Percentiles rank a stretch among this genome's conserved stretches.
Evolutionary conservation across 257 asterid genomes (phyloP).

Genomic region (Fraxinus anomala): DNA sequence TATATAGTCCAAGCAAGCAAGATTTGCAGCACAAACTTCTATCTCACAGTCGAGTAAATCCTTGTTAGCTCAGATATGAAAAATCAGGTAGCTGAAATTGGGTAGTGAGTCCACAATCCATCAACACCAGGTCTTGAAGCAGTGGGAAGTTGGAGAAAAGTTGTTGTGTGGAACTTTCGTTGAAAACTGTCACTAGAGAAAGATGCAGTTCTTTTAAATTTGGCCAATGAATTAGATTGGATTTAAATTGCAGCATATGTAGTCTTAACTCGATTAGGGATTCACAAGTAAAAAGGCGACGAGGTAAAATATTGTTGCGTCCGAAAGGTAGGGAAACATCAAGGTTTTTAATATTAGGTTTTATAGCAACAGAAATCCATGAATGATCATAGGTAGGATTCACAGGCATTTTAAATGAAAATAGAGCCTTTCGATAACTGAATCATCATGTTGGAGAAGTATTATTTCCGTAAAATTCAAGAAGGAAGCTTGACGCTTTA

Average conservation of each 20-base stretch:
- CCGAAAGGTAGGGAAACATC: neutral
- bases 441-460: neutral
- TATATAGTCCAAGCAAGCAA: no score
- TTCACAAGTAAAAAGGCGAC: neutral
- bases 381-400: neutral
- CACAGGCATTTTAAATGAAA: no score
- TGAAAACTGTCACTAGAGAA: neutral
- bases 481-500: neutral
- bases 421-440: neutral
- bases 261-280: neutral
- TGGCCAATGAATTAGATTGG: neutral
- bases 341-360: neutral
- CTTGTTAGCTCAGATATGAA: neutral
- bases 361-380: neutral
- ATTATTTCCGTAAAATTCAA: neutral
- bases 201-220: neutral
- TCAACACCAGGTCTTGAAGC: neutral
- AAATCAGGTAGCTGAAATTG: neutral
- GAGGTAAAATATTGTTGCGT: neutral
- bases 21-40: neutral
- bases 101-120: neutral
- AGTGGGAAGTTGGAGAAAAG: neutral
- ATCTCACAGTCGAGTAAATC: neutral
- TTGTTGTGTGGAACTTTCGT: neutral
- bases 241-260: neutral